A percentile compares a stretch with the other conserved stretches of the same genome.
Evolutionary conservation across 108 stramenopile genomes (phyloP).

Genomic region (Conticribra guillardii): DNA sequence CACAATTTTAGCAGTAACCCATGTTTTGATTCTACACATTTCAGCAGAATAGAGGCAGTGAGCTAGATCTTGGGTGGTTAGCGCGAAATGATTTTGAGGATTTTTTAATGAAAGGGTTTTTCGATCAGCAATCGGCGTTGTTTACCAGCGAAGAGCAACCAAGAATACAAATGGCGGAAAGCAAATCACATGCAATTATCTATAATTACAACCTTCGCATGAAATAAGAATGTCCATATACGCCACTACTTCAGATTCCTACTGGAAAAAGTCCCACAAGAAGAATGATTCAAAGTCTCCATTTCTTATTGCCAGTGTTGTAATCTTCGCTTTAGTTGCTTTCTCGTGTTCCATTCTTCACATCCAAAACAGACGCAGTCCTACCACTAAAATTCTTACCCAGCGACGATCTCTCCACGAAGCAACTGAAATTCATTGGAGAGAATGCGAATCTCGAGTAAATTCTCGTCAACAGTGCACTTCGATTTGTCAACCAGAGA

Average conservation of each 20-base stretch:
- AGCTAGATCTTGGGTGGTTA: too few species aligned
- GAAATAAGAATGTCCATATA: conserved; percentile 36
- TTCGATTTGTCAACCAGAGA: conserved; percentile 41
- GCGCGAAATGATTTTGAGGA: too few species aligned
- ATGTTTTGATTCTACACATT: too few species aligned
- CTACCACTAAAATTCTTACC: neutral
- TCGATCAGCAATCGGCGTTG: too few species aligned
- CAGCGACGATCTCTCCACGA: conserved; percentile 26
- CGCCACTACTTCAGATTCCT: conserved; percentile 23
- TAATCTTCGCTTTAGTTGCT: conserved; percentile 3
- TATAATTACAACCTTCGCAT: too few species aligned
- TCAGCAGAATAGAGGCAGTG: too few species aligned
- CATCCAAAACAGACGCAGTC: conserved; percentile 1
- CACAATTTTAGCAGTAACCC: too few species aligned
- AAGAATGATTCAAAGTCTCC: conserved; percentile 14
- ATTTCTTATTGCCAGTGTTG: conserved; percentile 1
- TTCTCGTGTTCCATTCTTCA: conserved; percentile 11
- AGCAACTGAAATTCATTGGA: conserved; percentile 30
- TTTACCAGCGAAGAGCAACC: too few species aligned
- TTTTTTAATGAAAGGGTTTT: too few species aligned
- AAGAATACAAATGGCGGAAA: too few species aligned
- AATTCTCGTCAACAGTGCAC: conserved; percentile 40
- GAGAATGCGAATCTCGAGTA: conserved; percentile 42
- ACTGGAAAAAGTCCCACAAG: conserved; percentile 46
- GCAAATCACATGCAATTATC: too few species aligned